Evolutionary conservation across 2,329 filamentous ascomycete species (phyloP), one percentile per base, ranked within the genome.

Genomic region (Bisporella sp.): DNA sequence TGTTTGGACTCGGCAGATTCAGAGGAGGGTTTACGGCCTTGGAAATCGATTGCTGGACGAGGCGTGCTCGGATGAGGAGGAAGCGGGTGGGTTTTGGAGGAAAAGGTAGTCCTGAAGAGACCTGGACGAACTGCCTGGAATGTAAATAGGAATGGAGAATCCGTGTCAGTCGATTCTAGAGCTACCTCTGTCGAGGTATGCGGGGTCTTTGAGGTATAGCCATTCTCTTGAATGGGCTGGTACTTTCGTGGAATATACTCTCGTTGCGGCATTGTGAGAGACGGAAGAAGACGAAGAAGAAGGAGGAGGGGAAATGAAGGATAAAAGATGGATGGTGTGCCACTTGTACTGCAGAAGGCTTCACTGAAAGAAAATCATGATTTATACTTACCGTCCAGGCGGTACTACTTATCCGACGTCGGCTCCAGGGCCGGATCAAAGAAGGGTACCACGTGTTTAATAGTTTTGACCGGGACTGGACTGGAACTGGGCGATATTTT

Each of bases 21-120:
- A 1, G 65, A 63, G 5, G 62, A 62, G 5, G 48, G 43, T 4
- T 53, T 47, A 4, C 51, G 6, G 9, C 43, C 44, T 31, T 41
- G 29, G 13, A 58, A 52, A 31, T 54, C 46, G 9, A 64, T 64
- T 11, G 63, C 54, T 1, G 75, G 75, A n/a, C 71, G 70, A 6
- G 64, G 64, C 5, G 79, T 73, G 49, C 81, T 84, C 6, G 84
- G 84, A 59, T 80, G 79, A 1, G 84, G 84, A 31, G 85, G 81
- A 2, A 85, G 62, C 5, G 79, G 79, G 59, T 87, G 83, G 2
- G 73, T 71, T 11, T 71, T 60, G 0, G 84, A 83, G 1, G 77
- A 75, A 61, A 87, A 87, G 0, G 81, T 83, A 1, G 84, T 85
- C 41, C 84, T 73, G 66, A 87, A 89, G 12, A 87, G 68, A 46